These are phyloP conservation scores for Arachnomyces sp. DNA, from an alignment of 2,329 filamentous ascomycete species.

Conservation along the genomic window DNA sequence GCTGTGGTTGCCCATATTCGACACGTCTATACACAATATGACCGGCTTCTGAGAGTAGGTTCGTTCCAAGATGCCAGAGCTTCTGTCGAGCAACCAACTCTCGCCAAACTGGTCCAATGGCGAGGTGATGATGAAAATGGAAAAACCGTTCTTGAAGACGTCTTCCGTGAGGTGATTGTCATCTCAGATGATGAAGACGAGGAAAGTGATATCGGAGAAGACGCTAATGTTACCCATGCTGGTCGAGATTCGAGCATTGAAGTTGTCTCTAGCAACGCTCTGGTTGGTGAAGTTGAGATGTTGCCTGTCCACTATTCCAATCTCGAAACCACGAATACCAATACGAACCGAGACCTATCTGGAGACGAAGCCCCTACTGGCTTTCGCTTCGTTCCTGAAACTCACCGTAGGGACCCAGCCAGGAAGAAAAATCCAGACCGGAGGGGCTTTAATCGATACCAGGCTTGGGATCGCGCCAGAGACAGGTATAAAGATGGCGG, in stretches of 20 bases:
- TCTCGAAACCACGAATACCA: slow-evolving; percentile 11
- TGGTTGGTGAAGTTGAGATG: slow-evolving; percentile 27
- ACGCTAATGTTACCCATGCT: slow-evolving; percentile 27
- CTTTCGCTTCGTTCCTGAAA: slow-evolving; percentile 28
- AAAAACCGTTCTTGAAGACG: slow-evolving; percentile 50
- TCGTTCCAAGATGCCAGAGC: slow-evolving; percentile 49
- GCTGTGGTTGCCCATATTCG: slow-evolving; percentile 57
- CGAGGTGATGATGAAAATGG: slow-evolving; percentile 51
- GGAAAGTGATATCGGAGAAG: slow-evolving; percentile 16
- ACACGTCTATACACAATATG: slow-evolving; percentile 56
- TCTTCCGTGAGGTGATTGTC: slow-evolving; percentile 57
- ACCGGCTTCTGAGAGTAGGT: slow-evolving; percentile 47
- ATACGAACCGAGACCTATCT: slow-evolving; percentile 21
- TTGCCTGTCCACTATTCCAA: slow-evolving; percentile 21
- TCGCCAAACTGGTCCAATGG: slow-evolving; percentile 55
- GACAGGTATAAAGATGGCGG: slow-evolving; percentile 30
- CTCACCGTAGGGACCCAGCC: slow-evolving; percentile 14
- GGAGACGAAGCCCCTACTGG: slow-evolving; percentile 31
- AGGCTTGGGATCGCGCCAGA: slow-evolving; percentile 40
- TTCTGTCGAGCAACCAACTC: slow-evolving; percentile 47
- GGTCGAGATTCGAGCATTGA: slow-evolving; percentile 36
- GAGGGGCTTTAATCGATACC: slow-evolving; percentile 40
- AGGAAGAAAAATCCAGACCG: slow-evolving; percentile 30
- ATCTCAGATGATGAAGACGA: slow-evolving; percentile 55
- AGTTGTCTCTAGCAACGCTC: slow-evolving; percentile 33